phyloP scores from a whole-genome alignment of 139 green algal genomes.

The Chlorella vulgaris region DNA sequence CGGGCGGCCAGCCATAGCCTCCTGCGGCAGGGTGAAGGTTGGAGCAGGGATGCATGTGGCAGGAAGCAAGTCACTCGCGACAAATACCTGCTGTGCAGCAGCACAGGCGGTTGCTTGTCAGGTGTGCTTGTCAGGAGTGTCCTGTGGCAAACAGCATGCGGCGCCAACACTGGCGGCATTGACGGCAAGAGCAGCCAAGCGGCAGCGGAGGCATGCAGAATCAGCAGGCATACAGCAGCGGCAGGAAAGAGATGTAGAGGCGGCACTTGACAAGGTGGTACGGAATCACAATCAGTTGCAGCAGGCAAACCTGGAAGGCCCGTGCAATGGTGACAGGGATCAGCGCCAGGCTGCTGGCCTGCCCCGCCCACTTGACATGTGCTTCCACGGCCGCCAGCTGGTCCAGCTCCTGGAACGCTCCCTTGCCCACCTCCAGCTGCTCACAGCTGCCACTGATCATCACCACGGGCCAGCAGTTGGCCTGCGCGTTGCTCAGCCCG shows the following conservation, averaged over 20 bases:
- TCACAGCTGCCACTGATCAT: conserved; percentile 73
- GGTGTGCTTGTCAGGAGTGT: too few relatives aligned
- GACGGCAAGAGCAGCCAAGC: too few relatives aligned
- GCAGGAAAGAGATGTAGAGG: too few relatives aligned
- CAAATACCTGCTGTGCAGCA: too few relatives aligned
- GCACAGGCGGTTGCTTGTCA: too few relatives aligned
- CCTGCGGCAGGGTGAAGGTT: conserved; percentile 21
- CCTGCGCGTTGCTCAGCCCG: conserved; percentile 66
- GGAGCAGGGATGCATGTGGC: not conserved
- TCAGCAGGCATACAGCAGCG: too few relatives aligned
- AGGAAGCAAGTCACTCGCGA: too few relatives aligned
- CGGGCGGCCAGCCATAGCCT: conserved; percentile 57
- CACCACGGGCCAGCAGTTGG: conserved; percentile 84
- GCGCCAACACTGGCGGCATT: too few relatives aligned
- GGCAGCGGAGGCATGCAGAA: too few relatives aligned
- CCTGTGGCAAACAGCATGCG: not conserved
- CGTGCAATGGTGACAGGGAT: conserved; percentile 44
- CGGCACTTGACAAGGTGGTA: too few relatives aligned
- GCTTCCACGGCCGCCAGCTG: conserved; percentile 63
- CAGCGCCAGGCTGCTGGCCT: conserved; percentile 25
- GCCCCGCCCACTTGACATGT: conserved; percentile 65
- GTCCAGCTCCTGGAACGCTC: conserved; percentile 86
- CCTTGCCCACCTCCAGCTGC: conserved; percentile 73
- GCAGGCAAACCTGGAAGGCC: conserved; percentile 57
- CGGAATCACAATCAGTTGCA: too few relatives aligned